Conservation (phyloP, 176 grass and related monocot species). For the Triticum aestivum region DNA sequence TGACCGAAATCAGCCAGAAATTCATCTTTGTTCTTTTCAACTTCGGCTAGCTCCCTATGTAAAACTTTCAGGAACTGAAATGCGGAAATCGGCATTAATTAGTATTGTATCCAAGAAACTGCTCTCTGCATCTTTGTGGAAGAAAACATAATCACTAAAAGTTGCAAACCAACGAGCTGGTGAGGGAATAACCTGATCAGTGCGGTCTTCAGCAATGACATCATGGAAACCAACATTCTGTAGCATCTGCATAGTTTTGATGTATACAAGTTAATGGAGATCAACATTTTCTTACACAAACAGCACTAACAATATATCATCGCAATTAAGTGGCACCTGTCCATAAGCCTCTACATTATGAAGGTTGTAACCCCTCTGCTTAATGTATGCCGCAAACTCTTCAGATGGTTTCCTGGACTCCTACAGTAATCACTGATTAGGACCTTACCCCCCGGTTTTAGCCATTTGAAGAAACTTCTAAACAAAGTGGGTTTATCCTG, state of each 20-base stretch:
- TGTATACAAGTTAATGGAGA: slow-evolving; percentile 10
- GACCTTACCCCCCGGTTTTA: slow-evolving; percentile 94
- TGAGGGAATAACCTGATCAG: slow-evolving; percentile 62
- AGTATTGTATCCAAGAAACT: not conserved
- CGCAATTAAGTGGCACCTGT: slow-evolving; percentile 51
- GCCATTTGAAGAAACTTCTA: slow-evolving; percentile 78
- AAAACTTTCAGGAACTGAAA: slow-evolving; percentile 74
- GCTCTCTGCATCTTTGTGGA: not conserved
- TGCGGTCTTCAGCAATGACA: slow-evolving; percentile 79
- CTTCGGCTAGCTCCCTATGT: slow-evolving; percentile 61
- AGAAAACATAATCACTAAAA: not conserved
- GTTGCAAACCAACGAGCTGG: not conserved
- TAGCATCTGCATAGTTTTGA: slow-evolving; percentile 59
- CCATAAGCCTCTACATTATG: slow-evolving; percentile 81
- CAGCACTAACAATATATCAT: not conserved
- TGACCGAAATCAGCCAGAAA: slow-evolving; percentile 80
- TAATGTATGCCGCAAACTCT: slow-evolving; percentile 81
- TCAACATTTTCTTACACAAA: not conserved
- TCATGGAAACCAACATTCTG: slow-evolving; percentile 73
- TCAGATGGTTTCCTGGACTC: slow-evolving; percentile 63
- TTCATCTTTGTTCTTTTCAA: slow-evolving; percentile 74
- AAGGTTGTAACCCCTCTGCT: slow-evolving; percentile 91
- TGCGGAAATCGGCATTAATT: not conserved
- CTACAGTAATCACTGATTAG: slow-evolving; percentile 95
- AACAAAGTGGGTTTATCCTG: slow-evolving; percentile 90